Evolutionary conservation across 192 early-diverging fungal species (phyloP), one percentile per base, ranked within the genome.

Genomic region (Podila clonocystis): DNA sequence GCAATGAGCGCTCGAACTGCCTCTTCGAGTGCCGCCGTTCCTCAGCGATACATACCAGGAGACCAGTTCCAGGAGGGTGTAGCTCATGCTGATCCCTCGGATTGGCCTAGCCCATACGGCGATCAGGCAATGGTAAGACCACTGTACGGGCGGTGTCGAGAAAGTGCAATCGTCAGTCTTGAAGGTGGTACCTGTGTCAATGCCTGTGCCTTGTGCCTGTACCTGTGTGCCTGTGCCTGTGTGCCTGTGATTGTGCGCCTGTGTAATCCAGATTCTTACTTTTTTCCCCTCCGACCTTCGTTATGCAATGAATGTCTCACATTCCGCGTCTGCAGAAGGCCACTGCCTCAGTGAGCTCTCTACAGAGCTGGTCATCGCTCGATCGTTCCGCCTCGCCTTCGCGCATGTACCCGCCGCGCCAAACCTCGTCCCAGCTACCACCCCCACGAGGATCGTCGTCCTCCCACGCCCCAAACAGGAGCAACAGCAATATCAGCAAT

Each of bases 401-500:
- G 13, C 68, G 45, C 57, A 73, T 45, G 58, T 59, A 58, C n/a
- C 38, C 28, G 38, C 55, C 24, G 36, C 59, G n/a, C n/a, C 57
- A 34, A 31, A 17, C 26, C 58, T 38, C 50, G 48, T 48, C n/a
- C 22, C 30, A 24, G 38, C 19, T 12, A 4, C 67, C 38, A 52
- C 75, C 67, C 5, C 62, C 74, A 11, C 74, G 74, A 17, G 74
- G 50, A 22, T 69, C 67, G 38, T 70, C 57, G 1, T 52, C 45
- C 24, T 58, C 70, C 45, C 22, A 69, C 22, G n/a, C 13, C 34
- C 58, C 60, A 50, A 57, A 72, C 55, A 66, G 70, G 31, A 79
- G 70, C 58, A 68, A 67, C 50, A 79, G 70, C 52, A 79, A 79
- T 30, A 49, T 30, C 50, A 72, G 76, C 20, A 67, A 58, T 20